Base-by-base conservation (phyloP, 1,284 basidiomycete species). In the Ganoderma meredithae region DNA sequence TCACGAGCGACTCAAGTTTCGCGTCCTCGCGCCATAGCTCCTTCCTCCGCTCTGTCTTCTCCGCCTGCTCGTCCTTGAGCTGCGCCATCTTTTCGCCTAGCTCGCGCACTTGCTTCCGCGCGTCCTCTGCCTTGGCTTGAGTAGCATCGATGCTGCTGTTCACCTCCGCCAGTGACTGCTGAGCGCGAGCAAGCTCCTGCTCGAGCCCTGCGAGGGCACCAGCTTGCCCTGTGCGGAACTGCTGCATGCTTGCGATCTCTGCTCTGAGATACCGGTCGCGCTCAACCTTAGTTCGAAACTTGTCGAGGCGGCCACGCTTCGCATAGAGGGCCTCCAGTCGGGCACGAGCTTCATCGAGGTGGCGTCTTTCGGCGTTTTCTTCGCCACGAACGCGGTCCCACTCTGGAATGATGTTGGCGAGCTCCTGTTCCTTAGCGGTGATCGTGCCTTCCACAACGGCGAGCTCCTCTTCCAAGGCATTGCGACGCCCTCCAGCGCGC, bases 11-110 rank as follows among this genome's bases (percentile, higher is more conserved):
- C 68, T 92, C 89, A 39, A 98, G 82, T 80, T 95, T 97, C 1
- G 95, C 91, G 73, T 99, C 96, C 79, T 98, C 95, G 75, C 97
- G 89, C 97, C 98, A 99, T 33, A 97, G 81, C 69, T 97, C 95
- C 85, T 97, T 99, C 76, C 94, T 84, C 81, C 88, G 87, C 81
- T 98, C 96, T 56, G 83, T 86, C 75, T 94, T 82, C 69, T 89
- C 91, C 44, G 86, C 86, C 70, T 94, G 88, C 74, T 93, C 83
- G 67, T 93, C 91, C 79, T 90, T 95, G 67, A 95, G 80, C 68
- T 81, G 79, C 0, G 84, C 82, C 55, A 94, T 84, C 70, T 92
- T 86, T 60, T 93, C 91, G 33, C 85, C 83, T 47, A 95, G 84
- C 61, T 92, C 88, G 71, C 86, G 86, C 59, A 93, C 83, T 71